A percentile compares a stretch with the other conserved stretches of the same genome.
Evolutionary conservation across 495 filamentous ascomycete genomes (phyloP).

Genomic region (Ramalina intermedia): DNA sequence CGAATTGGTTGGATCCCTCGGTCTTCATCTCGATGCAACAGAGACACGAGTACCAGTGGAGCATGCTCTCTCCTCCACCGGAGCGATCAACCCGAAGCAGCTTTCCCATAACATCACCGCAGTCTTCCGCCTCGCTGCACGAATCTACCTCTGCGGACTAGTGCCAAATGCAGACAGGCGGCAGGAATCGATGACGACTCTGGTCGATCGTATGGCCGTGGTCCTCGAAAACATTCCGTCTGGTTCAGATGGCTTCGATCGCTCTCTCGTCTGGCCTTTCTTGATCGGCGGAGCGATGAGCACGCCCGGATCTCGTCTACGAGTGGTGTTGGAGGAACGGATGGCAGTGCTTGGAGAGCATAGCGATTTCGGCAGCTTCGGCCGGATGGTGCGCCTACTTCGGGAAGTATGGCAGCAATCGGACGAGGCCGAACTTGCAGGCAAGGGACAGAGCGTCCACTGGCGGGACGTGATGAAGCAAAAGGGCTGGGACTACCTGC

Average conservation of each 20-base stretch:
- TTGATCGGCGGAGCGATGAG: conserved; percentile 72
- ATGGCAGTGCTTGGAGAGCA: conserved; percentile 55
- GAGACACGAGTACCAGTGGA: conserved; percentile 46
- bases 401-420: conserved; percentile 68
- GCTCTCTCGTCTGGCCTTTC: conserved; percentile 83
- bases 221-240: conserved; percentile 66
- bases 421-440: conserved; percentile 36
- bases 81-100: conserved; percentile 64
- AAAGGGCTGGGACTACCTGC: conserved; percentile 82
- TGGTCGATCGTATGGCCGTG: conserved; percentile 58
- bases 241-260: conserved; percentile 72
- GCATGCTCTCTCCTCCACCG: conserved; percentile 38
- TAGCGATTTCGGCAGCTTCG: conserved; percentile 70
- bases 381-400: conserved; percentile 63
- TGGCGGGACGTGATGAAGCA: conserved; percentile 92
- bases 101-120: conserved; percentile 75
- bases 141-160: conserved; percentile 87
- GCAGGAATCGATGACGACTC: conserved; percentile 51
- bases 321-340: conserved; percentile 58
- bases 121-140: conserved; percentile 81
- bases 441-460: conserved; percentile 52
- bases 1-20: conserved; percentile 67
- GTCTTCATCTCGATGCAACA: conserved; percentile 66
- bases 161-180: conserved; percentile 72
- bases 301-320: conserved; percentile 53